These are phyloP conservation scores for Populus ilicifolia DNA, from an alignment of 345 rosid species.

Conservation along the genomic window DNA sequence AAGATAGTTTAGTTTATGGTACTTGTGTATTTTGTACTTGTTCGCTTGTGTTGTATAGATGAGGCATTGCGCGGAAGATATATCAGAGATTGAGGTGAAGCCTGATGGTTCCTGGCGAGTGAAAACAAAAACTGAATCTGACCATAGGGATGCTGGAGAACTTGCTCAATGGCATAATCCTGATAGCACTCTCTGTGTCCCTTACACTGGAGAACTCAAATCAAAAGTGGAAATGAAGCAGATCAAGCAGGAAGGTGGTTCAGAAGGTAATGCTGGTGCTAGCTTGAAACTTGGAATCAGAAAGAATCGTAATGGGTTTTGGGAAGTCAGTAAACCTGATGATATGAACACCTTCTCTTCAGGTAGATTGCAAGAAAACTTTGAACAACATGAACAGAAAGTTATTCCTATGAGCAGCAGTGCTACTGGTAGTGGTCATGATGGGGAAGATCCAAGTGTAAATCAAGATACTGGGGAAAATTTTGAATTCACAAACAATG, in stretches of 20 bases:
- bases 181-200: slow-evolving; percentile 52
- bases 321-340: slow-evolving; percentile 93
- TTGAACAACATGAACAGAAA: slow-evolving; percentile 47
- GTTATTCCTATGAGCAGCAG: slow-evolving; percentile 85
- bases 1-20: slow-evolving; percentile 41
- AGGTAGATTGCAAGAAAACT: slow-evolving; percentile 52
- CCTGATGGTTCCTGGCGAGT: slow-evolving; percentile 99
- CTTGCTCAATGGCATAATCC: slow-evolving; percentile 81
- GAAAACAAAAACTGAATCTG: slow-evolving; percentile 68
- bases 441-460: slow-evolving; percentile 90
- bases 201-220: slow-evolving; percentile 38
- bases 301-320: slow-evolving; percentile 76
- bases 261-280: slow-evolving; percentile 51
- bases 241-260: slow-evolving; percentile 70
- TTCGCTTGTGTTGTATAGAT: slow-evolving; percentile 38
- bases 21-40: not conserved
- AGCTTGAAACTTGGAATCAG: slow-evolving; percentile 86
- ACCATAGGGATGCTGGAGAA: slow-evolving; percentile 74
- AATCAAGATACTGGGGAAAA: slow-evolving; percentile 77
- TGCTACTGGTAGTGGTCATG: slow-evolving; percentile 86
- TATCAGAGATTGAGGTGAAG: slow-evolving; percentile 79
- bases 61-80: slow-evolving; percentile 80
- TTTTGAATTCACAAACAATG: slow-evolving; percentile 57
- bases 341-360: slow-evolving; percentile 52
- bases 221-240: slow-evolving; percentile 49